Base-by-base conservation (phyloP, 1,284 basidiomycete genomes). In the Mycocalia duriaeana region DNA sequence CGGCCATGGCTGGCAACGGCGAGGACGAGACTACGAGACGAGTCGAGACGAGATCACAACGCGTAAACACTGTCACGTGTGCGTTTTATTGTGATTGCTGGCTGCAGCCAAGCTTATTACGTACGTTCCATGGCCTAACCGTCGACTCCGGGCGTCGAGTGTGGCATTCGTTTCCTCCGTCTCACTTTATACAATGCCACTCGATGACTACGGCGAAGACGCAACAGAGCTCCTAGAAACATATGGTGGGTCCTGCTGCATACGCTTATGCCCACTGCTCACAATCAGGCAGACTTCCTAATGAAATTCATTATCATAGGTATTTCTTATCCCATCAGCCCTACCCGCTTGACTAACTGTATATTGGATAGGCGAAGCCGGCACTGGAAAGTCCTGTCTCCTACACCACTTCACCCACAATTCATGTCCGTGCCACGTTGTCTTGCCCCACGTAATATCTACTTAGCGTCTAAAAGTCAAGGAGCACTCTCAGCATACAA, bases 221-320 rank as follows among this genome's bases (percentile, higher is more conserved):
- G 90, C 87, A 8, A 94, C 91, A 54, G 92, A 96, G 66, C 80
- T 96, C 41, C 68, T 94, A 52, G 93, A 95, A 70, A 91, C 92
- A 47, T 96, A 96, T 65, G 92, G 92, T 92, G 43, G 44, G 52
- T 58, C 43, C 26, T 13, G 31, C 18, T 22, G 18, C 28, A 25
- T 24, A 37, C 19, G 35, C 31, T 35, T 50, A 31, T 6, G 25
- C 5, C 26, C 23, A 37, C 35, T 42, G 44, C 47, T 31, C 36
- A 49, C 53, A 53, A 45, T 51, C 49, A 22, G 48, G 22, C 64
- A 95, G 94, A 97, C 72, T 97, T 95, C 66, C 78, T 98, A 54
- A 89, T 97, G 82, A 98, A 97, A 72, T 93, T 92, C 69, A 96
- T 98, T 62, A 82, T 98, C 57, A 92, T 98, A 58, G 94, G 93